Conservation (phyloP, 148 eudicot genomes). For the Camellia japonica region DNA sequence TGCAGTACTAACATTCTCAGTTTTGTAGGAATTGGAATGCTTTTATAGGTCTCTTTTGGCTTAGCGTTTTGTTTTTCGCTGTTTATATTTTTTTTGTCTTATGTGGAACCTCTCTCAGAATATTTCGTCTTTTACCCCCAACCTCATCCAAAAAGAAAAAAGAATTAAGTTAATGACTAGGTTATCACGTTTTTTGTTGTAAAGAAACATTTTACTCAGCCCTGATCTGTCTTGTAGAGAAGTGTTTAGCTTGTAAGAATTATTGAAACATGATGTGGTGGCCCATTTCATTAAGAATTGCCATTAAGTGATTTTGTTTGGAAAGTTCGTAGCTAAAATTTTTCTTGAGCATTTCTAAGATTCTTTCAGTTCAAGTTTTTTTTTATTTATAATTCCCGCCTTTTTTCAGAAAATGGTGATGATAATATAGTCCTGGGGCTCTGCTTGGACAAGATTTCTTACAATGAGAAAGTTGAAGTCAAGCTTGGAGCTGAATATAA, state of each 20-base stretch:
- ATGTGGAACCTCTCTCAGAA: too few species aligned
- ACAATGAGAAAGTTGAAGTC: slow-evolving; percentile 55
- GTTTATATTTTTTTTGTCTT: too few species aligned
- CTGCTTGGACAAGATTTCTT: slow-evolving; percentile 49
- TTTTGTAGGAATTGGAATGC: too few species aligned
- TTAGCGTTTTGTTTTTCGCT: too few species aligned
- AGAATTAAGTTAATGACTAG: background rate
- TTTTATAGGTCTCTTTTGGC: too few species aligned
- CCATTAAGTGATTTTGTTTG: background rate
- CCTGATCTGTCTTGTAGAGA: background rate
- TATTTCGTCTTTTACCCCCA: too few species aligned
- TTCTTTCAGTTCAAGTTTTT: background rate
- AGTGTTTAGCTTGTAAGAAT: background rate
- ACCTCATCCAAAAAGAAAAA: background rate
- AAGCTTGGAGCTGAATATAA: slow-evolving; percentile 63
- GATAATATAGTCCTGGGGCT: slow-evolving; percentile 80
- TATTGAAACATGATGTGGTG: background rate
- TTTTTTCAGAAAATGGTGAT: slow-evolving; percentile 57
- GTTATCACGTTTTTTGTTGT: background rate
- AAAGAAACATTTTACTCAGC: background rate
- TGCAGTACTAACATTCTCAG: too few species aligned
- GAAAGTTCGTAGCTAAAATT: background rate
- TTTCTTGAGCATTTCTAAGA: background rate
- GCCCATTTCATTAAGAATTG: background rate
- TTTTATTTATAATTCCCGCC: background rate